phyloP scores from a whole-genome alignment of 1,284 basidiomycete species.

The Veloboletus limbatus region DNA sequence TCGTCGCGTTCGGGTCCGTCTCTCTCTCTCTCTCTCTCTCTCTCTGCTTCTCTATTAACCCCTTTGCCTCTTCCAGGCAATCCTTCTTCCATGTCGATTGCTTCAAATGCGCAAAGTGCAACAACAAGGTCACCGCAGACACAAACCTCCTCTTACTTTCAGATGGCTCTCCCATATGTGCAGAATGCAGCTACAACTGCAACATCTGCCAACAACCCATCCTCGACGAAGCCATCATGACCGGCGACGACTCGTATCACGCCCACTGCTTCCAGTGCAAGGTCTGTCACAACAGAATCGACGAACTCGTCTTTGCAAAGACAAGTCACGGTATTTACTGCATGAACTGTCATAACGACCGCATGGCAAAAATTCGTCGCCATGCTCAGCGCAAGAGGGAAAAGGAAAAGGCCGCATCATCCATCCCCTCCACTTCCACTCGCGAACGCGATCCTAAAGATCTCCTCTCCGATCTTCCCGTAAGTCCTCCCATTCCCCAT shows the following conservation, averaged over 20 bases:
- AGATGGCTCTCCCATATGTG: constrained; percentile 95
- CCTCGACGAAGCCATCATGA: constrained; percentile 98
- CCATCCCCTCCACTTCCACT: constrained; percentile 42
- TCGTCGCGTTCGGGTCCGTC: constrained; percentile 86
- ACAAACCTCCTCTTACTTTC: constrained; percentile 94
- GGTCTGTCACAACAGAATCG: constrained; percentile 91
- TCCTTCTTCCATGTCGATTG: constrained; percentile 82
- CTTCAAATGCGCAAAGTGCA: constrained; percentile 83
- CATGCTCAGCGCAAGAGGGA: constrained; percentile 80
- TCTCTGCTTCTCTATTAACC: constrained; percentile 5
- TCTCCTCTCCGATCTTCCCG: constrained; percentile 39
- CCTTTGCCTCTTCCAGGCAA: constrained; percentile 46
- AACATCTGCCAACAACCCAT: constrained; percentile 90
- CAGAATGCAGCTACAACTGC: constrained; percentile 96
- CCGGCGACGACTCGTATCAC: constrained; percentile 97
- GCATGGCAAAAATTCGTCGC: constrained; percentile 87
- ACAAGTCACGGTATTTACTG: constrained; percentile 98
- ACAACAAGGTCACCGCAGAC: constrained; percentile 81
- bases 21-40: not conserved
- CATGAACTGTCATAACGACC: constrained; percentile 97
- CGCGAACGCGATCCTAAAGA: constrained; percentile 43
- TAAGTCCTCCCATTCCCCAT: constrained; percentile 27
- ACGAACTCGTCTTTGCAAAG: constrained; percentile 98
- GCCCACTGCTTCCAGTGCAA: constrained; percentile 98
- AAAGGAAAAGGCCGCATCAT: constrained; percentile 39